These are phyloP conservation scores for Blepharisma stoltei DNA, from an alignment of 73 alveolate genomes.

Conservation along the genomic window DNA sequence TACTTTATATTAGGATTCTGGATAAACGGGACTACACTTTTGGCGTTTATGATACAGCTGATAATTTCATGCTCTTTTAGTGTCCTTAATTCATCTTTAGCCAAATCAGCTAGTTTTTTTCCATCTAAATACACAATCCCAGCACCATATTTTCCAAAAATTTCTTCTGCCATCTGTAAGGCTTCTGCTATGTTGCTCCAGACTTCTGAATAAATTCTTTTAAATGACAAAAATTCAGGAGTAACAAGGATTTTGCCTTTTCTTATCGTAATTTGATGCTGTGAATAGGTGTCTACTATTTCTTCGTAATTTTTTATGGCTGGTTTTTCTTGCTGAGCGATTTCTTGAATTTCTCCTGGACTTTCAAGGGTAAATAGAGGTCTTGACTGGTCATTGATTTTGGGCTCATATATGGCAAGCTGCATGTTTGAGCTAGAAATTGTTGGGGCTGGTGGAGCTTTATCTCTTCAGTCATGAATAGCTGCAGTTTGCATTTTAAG, in stretches of 20 bases:
- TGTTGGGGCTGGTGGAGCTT: constrained; percentile 15
- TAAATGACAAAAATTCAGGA: constrained; percentile 58
- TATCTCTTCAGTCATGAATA: constrained; percentile 30
- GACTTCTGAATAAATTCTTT: constrained; percentile 52
- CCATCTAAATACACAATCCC: constrained; percentile 63
- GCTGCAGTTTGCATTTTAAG: constrained; percentile 43
- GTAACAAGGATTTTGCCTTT: constrained; percentile 56
- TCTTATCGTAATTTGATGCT: constrained; percentile 57
- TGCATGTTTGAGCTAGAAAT: neutral
- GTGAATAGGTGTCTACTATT: constrained; percentile 67
- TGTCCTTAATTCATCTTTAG: constrained; percentile 41
- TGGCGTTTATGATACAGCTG: constrained; percentile 54
- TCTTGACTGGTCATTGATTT: neutral
- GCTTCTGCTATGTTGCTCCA: constrained; percentile 66
- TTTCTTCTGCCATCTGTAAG: constrained; percentile 44
- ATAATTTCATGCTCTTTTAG: constrained; percentile 37
- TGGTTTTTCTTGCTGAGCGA: neutral
- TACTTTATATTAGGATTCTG: constrained; percentile 60
- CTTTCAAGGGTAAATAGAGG: neutral
- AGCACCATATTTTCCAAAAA: constrained; percentile 44
- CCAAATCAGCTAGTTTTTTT: constrained; percentile 40
- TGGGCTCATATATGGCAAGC: neutral
- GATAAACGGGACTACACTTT: constrained; percentile 49
- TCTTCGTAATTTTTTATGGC: constrained; percentile 61
- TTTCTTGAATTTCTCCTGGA: neutral